Base-by-base conservation (phyloP, 148 eudicot genomes). In the Hydrangea macrophylla region DNA sequence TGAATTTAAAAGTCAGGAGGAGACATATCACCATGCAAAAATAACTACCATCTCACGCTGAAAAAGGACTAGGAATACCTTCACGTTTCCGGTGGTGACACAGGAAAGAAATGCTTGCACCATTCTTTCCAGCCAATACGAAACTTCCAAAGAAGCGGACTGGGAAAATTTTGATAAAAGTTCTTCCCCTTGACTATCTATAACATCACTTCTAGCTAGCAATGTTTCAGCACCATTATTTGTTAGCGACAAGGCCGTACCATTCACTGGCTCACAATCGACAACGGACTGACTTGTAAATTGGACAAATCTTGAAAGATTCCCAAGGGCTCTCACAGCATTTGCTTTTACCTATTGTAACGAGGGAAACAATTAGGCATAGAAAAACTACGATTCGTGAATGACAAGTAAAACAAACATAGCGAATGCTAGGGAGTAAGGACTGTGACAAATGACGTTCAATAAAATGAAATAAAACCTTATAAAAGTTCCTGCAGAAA, bases 241-340 rank as follows among this genome's bases (percentile, higher is more conserved):
- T 69, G 40, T 64, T 50, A 64, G 72, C 73, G 75, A 60, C 44
- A 60, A 62, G 48, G 33, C 57, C 26, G 25, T 30, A 60, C 40
- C 39, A 69, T 73, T 65, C 31, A 40, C 51, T 65, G 15, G 75
- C 75, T 70, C 59, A 70, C 67, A 58, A 69, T 11, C 36, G 27
- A 39, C 35, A 55, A 25, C 66, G 24, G 68, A 68, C 55, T 55
- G 69, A 55, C 70, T 75, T 6, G 80, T 32, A 73, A 88, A 88
- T 54, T 70, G 87, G 58, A 88, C 80, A 65, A 76, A 82, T 76
- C 97, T 85, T 32, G 96, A 85, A 73, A 94, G 88, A 74, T 88
- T 86, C 53, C 98, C 98, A 6, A 94, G 83, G 66, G 95, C 98
- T 73, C 98, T 86, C 70, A 94, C 98, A 71, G 96, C 97, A 84